These are phyloP conservation scores for Microbotryum lychnidis-dioicae DNA, from an alignment of 1,284 basidiomycete genomes.

Conservation along the genomic window DNA sequence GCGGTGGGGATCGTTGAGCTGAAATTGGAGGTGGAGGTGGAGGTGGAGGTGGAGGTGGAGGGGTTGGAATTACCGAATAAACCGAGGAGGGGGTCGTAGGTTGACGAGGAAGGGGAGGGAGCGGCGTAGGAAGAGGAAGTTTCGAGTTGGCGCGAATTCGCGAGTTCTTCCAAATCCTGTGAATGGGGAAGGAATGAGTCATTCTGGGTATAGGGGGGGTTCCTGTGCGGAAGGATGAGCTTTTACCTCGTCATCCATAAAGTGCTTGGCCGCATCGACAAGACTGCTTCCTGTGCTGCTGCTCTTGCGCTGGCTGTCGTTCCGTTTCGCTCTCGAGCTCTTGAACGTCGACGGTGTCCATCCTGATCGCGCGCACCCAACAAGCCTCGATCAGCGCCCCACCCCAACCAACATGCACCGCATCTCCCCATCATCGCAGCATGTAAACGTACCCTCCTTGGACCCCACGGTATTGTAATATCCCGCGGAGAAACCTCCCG, in stretches of 20 bases:
- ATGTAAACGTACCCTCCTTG: conserved; percentile 67
- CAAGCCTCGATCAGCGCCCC: too few relatives aligned
- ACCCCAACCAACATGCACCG: too few relatives aligned
- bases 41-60: too few relatives aligned
- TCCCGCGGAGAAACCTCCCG: conserved; percentile 84
- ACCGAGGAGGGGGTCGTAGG: conserved; percentile 37
- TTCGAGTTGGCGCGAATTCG: conserved; percentile 24
- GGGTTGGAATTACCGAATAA: conserved; percentile 43
- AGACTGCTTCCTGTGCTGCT: conserved; percentile 44
- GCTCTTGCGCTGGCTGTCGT: conserved; percentile 36
- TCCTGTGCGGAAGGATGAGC: too few relatives aligned
- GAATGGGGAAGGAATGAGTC: too few relatives aligned
- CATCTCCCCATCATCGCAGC: too few relatives aligned
- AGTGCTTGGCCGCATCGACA: conserved; percentile 56
- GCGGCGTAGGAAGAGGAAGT: conserved; percentile 18
- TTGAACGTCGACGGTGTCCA: conserved; percentile 89
- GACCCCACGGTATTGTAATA: conserved; percentile 96
- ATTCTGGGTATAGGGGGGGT: too few relatives aligned
- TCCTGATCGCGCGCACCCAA: conserved; percentile 46
- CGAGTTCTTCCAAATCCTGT: conserved; percentile 33
- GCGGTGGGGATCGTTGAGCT: conserved; percentile 53
- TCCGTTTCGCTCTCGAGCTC: conserved; percentile 63
- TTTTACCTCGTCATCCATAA: conserved; percentile 89
- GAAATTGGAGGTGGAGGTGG: conserved; percentile 16
- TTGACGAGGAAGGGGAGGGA: neutral